Conservation (phyloP, 805 yeast genomes). For the Candida verbasci region DNA sequence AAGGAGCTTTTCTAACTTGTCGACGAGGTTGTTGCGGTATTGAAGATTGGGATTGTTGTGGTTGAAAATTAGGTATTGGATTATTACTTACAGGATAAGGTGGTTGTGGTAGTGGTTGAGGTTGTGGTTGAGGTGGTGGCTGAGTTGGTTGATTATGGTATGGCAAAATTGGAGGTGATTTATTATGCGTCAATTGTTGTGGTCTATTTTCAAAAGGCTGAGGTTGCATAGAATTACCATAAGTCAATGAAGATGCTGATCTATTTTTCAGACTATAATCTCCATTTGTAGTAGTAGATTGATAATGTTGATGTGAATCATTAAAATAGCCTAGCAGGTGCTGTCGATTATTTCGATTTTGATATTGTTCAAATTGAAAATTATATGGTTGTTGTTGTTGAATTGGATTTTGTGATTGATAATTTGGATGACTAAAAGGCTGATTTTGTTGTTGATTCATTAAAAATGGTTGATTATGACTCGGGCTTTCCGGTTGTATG, state of each 20-base stretch:
- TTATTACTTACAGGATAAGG: neutral
- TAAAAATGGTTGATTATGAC: slow-evolving; percentile 5
- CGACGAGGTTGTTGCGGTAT: slow-evolving; percentile 8
- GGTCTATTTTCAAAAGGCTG: slow-evolving; percentile 1
- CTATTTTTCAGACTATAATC: neutral
- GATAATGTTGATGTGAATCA: slow-evolving; percentile 3
- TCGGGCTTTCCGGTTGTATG: neutral
- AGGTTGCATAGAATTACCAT: slow-evolving; percentile 6
- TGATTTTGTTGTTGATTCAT: slow-evolving; percentile 1
- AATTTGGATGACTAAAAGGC: slow-evolving; percentile 1
- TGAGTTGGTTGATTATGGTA: neutral
- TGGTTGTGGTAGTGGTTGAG: slow-evolving; percentile 6
- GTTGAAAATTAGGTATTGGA: slow-evolving; percentile 11
- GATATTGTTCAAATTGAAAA: neutral
- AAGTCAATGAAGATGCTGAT: slow-evolving; percentile 7
- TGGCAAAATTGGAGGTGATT: neutral
- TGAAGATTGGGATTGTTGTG: slow-evolving; percentile 13
- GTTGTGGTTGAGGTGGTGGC: slow-evolving; percentile 5
- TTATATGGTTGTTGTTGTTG: slow-evolving; percentile 10
- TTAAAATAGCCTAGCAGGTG: slow-evolving; percentile 1
- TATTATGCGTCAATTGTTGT: neutral
- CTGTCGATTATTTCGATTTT: too few species aligned
- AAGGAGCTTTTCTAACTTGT: slow-evolving; percentile 14
- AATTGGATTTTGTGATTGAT: neutral
- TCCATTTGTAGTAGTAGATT: too few species aligned